Evolutionary conservation across 176 grass and related monocot species (phyloP), one percentile per base, ranked within the genome.

Genomic region (Oryza brachyantha): DNA sequence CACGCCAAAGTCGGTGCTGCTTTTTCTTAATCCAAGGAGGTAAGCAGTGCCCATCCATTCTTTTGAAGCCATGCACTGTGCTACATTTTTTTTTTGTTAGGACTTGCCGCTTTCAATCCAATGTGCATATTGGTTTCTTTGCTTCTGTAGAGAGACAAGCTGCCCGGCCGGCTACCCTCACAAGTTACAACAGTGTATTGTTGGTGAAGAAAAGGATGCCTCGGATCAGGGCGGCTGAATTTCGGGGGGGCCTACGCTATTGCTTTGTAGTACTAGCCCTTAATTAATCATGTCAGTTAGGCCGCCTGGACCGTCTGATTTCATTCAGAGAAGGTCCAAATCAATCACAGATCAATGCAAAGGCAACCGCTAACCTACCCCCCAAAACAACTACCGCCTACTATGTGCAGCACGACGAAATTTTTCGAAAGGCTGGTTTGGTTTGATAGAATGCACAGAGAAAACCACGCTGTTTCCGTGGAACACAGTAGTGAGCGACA

Each of bases 1-100:
- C 48, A 52, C 48, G 24, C 2, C 22, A 71, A 61, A 81, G 69
- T 24, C 35, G 70, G 12, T n/a, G 41, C 81, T 19, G 19, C 32
- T 75, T 74, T 83, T 76, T 58, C 27, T 27, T 76, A 76, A 76
- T 57, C 81, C 73, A 69, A 46, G 34, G 46, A 57, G 46, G 58
- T 75, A 45, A 27, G n/a, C 48, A 48, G 28, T 48, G 38, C 13
- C 54, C 52, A 38, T 70, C 50, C 36, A 36, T 76, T 76, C 34
- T 66, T 74, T 83, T 43, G n/a, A 76, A 50, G 63, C 81, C 16
- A 28, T 24, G 25, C n/a, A 54, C 52, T 57, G n/a, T 52, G 48
- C 48, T 24, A n/a, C n/a, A 57, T 10, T 24, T 57, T 57, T 16
- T 55, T 74, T 75, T 25, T 32, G 32, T 77, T 70, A 67, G 11